These are phyloP conservation scores for Capsicum rhomboideum DNA, from an alignment of 257 asterid genomes.

Conservation along the genomic window DNA sequence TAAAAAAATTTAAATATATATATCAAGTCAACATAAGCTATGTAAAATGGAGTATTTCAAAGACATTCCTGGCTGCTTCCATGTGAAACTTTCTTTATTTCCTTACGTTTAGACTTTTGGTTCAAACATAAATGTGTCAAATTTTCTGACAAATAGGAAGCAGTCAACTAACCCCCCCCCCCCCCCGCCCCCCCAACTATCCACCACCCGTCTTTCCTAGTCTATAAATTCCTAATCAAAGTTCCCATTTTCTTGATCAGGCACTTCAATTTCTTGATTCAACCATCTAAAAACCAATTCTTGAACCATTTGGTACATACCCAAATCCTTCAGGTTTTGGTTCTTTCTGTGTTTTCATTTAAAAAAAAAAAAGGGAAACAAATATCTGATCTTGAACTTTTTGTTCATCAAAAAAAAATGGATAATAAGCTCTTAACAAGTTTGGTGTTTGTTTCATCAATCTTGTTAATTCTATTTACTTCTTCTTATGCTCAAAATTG, in stretches of 20 bases:
- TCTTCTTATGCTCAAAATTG: slow-evolving; percentile 26
- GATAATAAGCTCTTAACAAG: slow-evolving; percentile 5
- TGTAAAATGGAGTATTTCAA: neutral
- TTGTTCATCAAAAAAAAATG: neutral
- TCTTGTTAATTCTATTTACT: slow-evolving; percentile 3
- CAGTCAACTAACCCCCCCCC: neutral
- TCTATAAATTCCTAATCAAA: neutral
- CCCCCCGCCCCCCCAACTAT: too few species aligned
- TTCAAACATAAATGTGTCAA: neutral
- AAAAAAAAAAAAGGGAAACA: neutral
- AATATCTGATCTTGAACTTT: neutral
- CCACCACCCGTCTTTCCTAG: neutral
- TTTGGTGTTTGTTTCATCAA: slow-evolving; percentile 4
- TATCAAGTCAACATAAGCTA: too few species aligned
- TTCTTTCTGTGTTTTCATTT: neutral
- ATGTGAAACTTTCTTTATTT: neutral
- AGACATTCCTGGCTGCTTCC: slow-evolving; percentile 1
- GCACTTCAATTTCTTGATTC: neutral
- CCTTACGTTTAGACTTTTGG: neutral
- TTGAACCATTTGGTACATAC: neutral
- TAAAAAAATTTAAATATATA: too few species aligned
- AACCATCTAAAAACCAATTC: neutral
- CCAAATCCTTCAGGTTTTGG: neutral
- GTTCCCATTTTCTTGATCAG: neutral
- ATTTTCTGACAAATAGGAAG: neutral